Evolutionary conservation across 352 stramenopile species (phyloP).

Genomic region (Phytophthora ohioensis): DNA sequence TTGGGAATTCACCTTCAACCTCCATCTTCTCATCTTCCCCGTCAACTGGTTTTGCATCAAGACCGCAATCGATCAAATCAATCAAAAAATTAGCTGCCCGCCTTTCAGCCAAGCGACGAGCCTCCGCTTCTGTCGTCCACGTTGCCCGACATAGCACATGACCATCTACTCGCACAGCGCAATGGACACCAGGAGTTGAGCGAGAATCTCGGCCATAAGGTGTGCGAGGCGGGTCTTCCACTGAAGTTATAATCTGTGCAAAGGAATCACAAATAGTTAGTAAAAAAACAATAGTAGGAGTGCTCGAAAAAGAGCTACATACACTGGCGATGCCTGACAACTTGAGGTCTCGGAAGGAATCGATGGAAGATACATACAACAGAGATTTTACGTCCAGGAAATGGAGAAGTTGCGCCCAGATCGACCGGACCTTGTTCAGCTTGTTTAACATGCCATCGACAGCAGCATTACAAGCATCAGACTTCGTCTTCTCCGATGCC

Average conservation of each 20-base stretch:
- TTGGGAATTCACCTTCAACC: conserved; percentile 30
- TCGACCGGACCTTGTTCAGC: conserved; percentile 56
- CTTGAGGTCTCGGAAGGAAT: conserved; percentile 70
- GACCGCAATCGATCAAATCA: conserved; percentile 75
- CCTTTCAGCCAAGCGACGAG: conserved; percentile 57
- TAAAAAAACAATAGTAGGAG: background rate
- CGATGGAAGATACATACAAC: conserved; percentile 48
- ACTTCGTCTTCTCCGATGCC: conserved; percentile 49
- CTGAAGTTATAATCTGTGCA: conserved; percentile 48
- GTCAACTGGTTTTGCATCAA: conserved; percentile 58
- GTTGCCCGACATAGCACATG: conserved; percentile 63
- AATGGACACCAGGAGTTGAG: conserved; percentile 36
- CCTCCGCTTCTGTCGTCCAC: conserved; percentile 59
- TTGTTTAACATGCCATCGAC: conserved; percentile 67
- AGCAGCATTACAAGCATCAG: conserved; percentile 70
- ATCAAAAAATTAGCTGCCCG: conserved; percentile 66
- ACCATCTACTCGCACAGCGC: conserved; percentile 50
- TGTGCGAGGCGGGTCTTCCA: conserved; percentile 42
- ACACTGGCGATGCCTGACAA: conserved; percentile 75
- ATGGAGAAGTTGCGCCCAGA: conserved; percentile 75
- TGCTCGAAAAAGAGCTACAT: conserved; percentile 30
- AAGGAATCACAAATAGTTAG: conserved; percentile 5
- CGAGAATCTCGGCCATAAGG: conserved; percentile 28
- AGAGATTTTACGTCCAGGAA: conserved; percentile 80
- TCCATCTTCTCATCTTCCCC: conserved; percentile 48